Percentiles rank a stretch among this genome's conserved stretches.
phyloP scores from a whole-genome alignment of 2,329 filamentous ascomycete species.

The Tricladium varicosporioides region DNA sequence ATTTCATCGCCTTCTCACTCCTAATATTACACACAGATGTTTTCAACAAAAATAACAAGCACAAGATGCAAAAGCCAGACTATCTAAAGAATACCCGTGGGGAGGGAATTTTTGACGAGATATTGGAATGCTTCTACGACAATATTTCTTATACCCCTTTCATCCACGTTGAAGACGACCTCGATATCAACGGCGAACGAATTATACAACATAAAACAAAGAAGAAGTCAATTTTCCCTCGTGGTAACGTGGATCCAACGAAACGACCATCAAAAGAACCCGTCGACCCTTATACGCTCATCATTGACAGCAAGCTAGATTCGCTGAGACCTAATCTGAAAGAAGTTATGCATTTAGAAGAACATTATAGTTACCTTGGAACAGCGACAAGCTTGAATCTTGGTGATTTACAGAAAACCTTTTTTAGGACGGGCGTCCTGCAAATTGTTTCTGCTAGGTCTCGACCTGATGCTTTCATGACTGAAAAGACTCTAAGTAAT shows the following conservation, averaged over 20 bases:
- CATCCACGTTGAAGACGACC: conserved; percentile 92
- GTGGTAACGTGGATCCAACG: conserved; percentile 60
- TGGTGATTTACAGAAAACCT: conserved; percentile 79
- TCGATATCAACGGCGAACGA: conserved; percentile 75
- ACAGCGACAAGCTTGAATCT: conserved; percentile 75
- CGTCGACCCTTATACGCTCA: conserved; percentile 91
- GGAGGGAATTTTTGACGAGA: conserved; percentile 89
- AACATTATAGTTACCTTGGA: conserved; percentile 85
- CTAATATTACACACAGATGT: conserved; percentile 96
- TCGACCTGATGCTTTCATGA: conserved; percentile 91
- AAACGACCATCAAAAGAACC: conserved; percentile 73
- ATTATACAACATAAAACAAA: conserved; percentile 69
- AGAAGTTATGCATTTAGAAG: conserved; percentile 89
- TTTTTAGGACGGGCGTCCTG: conserved; percentile 85
- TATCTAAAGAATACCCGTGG: conserved; percentile 94
- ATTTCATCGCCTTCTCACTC: conserved; percentile 95
- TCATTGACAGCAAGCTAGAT: conserved; percentile 86
- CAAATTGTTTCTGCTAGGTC: conserved; percentile 95
- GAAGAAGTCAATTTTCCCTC: conserved; percentile 67
- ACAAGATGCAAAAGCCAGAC: conserved; percentile 96
- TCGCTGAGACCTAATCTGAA: conserved; percentile 79
- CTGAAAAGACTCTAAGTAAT: conserved; percentile 79
- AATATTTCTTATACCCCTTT: conserved; percentile 98
- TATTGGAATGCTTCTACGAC: conserved; percentile 95
- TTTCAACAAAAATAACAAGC: conserved; percentile 99